These are phyloP conservation scores for Spatholobus suberectus DNA, from an alignment of 306 rosid species.

Conservation along the genomic window DNA sequence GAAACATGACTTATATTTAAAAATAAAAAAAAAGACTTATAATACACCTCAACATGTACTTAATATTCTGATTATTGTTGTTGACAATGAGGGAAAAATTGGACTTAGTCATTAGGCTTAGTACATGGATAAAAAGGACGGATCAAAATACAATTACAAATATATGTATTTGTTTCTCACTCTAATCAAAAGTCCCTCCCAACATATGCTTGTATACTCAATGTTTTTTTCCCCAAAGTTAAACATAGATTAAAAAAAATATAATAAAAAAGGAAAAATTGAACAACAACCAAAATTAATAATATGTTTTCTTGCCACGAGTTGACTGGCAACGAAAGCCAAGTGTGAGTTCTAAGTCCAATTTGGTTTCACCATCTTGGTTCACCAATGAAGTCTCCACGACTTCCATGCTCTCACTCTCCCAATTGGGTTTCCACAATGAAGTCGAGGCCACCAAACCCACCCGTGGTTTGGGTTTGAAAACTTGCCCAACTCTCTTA, in stretches of 20 bases:
- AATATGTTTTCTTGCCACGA: no score
- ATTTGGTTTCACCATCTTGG: background rate
- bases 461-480: constrained; percentile 20
- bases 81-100: no score
- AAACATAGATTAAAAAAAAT: background rate
- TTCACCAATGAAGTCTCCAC: constrained; percentile 31
- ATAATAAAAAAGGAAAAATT: no score
- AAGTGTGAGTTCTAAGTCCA: constrained; percentile 54
- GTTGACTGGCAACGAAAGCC: constrained; percentile 30
- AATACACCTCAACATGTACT: no score
- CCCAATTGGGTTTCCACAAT: constrained; percentile 6
- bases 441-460: background rate
- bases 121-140: no score
- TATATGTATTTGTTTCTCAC: background rate
- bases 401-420: constrained; percentile 21
- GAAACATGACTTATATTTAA: no score
- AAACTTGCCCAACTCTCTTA: constrained; percentile 36
- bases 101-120: no score
- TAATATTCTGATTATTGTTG: no score
- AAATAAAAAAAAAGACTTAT: no score
- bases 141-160: background rate
- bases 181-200: background rate
- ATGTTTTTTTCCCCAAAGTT: background rate
- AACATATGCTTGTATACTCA: background rate
- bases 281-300: background rate